Base-by-base conservation (phyloP, 2,329 filamentous ascomycete species). In the Neonectria ditissima region DNA sequence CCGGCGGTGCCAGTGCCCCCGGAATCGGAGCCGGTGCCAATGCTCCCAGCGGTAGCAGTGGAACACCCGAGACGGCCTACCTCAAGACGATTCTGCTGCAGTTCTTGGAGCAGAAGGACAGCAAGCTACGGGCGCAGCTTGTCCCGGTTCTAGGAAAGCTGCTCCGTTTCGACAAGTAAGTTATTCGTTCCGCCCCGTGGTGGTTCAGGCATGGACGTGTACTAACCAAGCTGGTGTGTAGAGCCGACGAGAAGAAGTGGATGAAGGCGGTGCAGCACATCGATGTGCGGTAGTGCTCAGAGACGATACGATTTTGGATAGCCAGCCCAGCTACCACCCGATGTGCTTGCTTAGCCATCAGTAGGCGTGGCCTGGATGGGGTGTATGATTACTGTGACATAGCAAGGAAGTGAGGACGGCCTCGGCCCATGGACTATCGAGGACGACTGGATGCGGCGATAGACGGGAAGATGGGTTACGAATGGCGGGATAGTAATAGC, bases 221-320 rank as follows among this genome's bases (percentile, higher is more conserved):
- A 14, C 59, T 53, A 71, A 65, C 74, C 70, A 56, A 18, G 13
- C 24, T 13, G 71, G 66, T 47, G 10, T 22, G 22, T 52, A 86
- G 84, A 65, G 71, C 78, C 30, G 94, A 97, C 70, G 92, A 96
- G 80, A 90, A 96, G 79, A 95, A 93, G 79, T 97, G 93, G 93
- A 88, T 91, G 79, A 87, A 89, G 18, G 93, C 91, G 3, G 89
- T 97, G 16, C 84, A 87, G 64, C 82, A 85, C 56, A 80, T 85
- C 37, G 79, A 77, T 16, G 77, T 76, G 45, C 73, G 78, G 54
- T 79, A 70, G 69, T 14, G 50, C 13, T n/a, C 9, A 59, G 13
- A 22, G 52, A 45, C 26, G 20, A 30, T n/a, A n/a, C 10, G 47
- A 22, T 43, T 50, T 61, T 43, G 54, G 50, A 47, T 47, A 30